These are phyloP conservation scores for Penicillium sp. DNA, from an alignment of 2,329 filamentous ascomycete species.

Conservation along the genomic window DNA sequence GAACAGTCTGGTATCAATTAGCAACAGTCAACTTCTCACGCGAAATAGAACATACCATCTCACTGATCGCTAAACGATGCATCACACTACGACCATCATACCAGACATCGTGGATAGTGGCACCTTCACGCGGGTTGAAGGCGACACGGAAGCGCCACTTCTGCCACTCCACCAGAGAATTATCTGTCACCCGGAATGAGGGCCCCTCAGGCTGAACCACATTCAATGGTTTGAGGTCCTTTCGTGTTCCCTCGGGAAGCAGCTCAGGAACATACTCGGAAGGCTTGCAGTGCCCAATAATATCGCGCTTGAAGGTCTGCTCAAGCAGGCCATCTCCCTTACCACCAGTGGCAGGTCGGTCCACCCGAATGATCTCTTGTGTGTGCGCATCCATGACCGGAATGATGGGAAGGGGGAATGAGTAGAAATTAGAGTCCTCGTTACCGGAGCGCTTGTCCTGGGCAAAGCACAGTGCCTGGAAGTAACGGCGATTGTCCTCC, in stretches of 20 bases:
- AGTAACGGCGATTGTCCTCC: conserved; percentile 52
- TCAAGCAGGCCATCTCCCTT: conserved; percentile 50
- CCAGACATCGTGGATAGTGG: conserved; percentile 67
- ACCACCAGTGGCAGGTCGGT: conserved; percentile 56
- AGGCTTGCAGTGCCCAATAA: conserved; percentile 53
- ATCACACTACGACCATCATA: conserved; percentile 67
- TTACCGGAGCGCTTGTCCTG: conserved; percentile 43
- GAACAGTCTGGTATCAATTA: conserved; percentile 44
- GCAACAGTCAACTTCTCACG: neutral
- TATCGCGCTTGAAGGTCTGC: conserved; percentile 43
- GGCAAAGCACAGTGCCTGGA: conserved; percentile 56
- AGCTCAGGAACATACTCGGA: conserved; percentile 56
- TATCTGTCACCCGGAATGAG: conserved; percentile 55
- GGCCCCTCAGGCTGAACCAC: conserved; percentile 70
- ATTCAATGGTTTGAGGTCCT: conserved; percentile 67
- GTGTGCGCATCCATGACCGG: conserved; percentile 60
- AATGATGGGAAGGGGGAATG: conserved; percentile 54
- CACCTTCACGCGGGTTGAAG: conserved; percentile 62
- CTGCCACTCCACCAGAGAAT: conserved; percentile 56
- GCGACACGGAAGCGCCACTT: conserved; percentile 68
- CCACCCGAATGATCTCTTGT: conserved; percentile 57
- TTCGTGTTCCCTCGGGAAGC: conserved; percentile 44
- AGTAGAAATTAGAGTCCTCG: conserved; percentile 62
- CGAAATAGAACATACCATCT: conserved; percentile 54
- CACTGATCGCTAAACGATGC: conserved; percentile 66